Evolutionary conservation across 2,329 filamentous ascomycete species (phyloP).

Genomic region (Aspergillus ibericus): DNA sequence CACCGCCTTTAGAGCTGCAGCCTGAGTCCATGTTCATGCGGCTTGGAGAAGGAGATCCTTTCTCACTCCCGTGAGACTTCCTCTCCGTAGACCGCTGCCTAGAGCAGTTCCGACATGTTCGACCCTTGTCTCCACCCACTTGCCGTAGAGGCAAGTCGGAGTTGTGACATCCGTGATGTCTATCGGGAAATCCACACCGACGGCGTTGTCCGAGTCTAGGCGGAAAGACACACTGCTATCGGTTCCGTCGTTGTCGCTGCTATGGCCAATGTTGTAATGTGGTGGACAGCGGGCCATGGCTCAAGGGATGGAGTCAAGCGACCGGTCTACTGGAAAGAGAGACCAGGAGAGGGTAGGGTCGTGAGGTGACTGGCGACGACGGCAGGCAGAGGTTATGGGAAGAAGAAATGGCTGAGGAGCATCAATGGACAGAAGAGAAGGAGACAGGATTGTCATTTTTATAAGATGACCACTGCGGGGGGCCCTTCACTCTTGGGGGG

Average conservation of each 20-base stretch:
- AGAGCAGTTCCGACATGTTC: slow-evolving; percentile 1
- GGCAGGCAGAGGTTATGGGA: neutral
- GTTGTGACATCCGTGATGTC: slow-evolving; percentile 4
- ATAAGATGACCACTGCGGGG: slow-evolving; percentile 4
- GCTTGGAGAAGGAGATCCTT: neutral
- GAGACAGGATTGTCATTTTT: slow-evolving; percentile 1
- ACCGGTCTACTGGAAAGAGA: neutral
- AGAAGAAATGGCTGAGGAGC: slow-evolving; percentile 4
- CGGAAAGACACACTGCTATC: slow-evolving; percentile 6
- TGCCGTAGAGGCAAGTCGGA: neutral
- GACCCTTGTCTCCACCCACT: neutral
- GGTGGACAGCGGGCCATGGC: slow-evolving; percentile 1
- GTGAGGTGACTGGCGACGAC: neutral
- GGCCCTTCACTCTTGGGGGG: neutral
- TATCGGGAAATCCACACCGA: neutral
- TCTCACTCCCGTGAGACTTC: neutral
- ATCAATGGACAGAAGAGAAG: neutral
- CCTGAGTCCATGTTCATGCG: neutral
- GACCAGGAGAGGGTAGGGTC: neutral
- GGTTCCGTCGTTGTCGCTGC: slow-evolving; percentile 4
- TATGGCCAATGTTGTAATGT: slow-evolving; percentile 2
- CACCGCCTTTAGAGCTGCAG: neutral
- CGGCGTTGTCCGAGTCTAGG: slow-evolving; percentile 4
- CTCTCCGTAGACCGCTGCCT: neutral
- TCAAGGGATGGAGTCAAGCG: neutral